phyloP scores from a whole-genome alignment of 192 early-diverging fungal genomes.

The Coemansia sp. region DNA sequence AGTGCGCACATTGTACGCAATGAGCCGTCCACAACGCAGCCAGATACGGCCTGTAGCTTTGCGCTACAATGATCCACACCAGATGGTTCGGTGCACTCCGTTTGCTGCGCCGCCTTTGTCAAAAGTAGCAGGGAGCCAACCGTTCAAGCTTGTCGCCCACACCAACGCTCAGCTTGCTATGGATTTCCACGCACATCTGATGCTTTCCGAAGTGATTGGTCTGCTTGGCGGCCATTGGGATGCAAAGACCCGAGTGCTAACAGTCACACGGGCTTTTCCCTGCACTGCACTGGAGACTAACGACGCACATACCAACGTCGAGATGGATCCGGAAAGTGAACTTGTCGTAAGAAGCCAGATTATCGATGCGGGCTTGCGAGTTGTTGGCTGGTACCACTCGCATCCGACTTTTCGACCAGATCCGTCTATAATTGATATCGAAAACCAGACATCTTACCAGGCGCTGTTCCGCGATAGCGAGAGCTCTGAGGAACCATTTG shows the following conservation, averaged over 20 bases:
- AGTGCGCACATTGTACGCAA: slow-evolving; percentile 50
- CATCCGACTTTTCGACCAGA: slow-evolving; percentile 88
- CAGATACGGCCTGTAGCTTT: slow-evolving; percentile 29
- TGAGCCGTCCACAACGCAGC: slow-evolving; percentile 52
- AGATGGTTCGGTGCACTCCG: slow-evolving; percentile 81
- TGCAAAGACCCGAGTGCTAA: slow-evolving; percentile 51
- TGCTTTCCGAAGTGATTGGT: slow-evolving; percentile 86
- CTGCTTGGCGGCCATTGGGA: slow-evolving; percentile 82
- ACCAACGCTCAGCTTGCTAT: slow-evolving; percentile 77
- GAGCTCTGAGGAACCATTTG: slow-evolving; percentile 68
- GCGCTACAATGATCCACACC: slow-evolving; percentile 62
- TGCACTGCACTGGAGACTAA: slow-evolving; percentile 72
- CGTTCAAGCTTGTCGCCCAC: slow-evolving; percentile 72
- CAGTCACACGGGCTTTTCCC: slow-evolving; percentile 67
- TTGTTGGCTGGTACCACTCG: slow-evolving; percentile 95
- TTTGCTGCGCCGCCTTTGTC: slow-evolving; percentile 71
- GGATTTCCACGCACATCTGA: slow-evolving; percentile 92
- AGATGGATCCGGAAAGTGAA: slow-evolving; percentile 82
- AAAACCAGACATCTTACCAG: slow-evolving; percentile 87
- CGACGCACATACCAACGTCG: slow-evolving; percentile 77
- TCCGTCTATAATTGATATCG: slow-evolving; percentile 84
- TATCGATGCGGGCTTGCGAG: slow-evolving; percentile 65
- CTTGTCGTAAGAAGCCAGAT: slow-evolving; percentile 75
- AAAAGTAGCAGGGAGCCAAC: slow-evolving; percentile 65
- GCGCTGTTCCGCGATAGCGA: slow-evolving; percentile 65